Conservation (phyloP, 2,329 filamentous ascomycete species). For the Fonsecaea monophora region DNA sequence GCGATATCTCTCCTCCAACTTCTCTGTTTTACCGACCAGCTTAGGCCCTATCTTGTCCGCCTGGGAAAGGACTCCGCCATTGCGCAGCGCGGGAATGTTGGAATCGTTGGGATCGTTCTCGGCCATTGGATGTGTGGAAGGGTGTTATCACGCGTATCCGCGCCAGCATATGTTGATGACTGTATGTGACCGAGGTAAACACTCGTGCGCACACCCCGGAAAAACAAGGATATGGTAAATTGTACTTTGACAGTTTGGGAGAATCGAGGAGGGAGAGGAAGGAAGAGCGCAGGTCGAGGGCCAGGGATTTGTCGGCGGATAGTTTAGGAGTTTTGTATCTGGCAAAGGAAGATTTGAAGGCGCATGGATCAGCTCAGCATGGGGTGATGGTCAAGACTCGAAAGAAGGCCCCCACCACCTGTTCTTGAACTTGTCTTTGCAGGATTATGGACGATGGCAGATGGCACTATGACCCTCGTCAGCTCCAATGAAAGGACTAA, state of each 20-base stretch:
- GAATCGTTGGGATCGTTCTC: slow-evolving; percentile 22
- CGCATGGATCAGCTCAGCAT: slow-evolving; percentile 4
- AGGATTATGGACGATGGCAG: not conserved
- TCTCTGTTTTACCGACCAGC: slow-evolving; percentile 49
- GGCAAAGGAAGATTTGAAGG: not conserved
- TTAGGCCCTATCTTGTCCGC: slow-evolving; percentile 48
- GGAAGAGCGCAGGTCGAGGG: not conserved
- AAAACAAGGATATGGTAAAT: not conserved
- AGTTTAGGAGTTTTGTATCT: not conserved
- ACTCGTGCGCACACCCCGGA: not conserved
- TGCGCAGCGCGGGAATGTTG: slow-evolving; percentile 34
- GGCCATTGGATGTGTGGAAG: slow-evolving; percentile 13
- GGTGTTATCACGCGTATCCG: not conserved
- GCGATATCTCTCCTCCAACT: slow-evolving; percentile 47
- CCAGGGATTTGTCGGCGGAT: slow-evolving; percentile 1
- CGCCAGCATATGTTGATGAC: not conserved
- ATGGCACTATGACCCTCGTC: slow-evolving; percentile 2
- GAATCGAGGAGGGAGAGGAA: not conserved
- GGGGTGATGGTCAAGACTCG: not conserved
- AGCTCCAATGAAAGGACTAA: slow-evolving; percentile 11
- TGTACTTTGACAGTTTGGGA: not conserved
- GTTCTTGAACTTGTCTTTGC: not conserved
- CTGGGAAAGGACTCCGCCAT: slow-evolving; percentile 33
- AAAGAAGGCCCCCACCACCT: not conserved
- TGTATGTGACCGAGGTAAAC: not conserved